These are phyloP conservation scores for Chaetomium sp. DNA, from an alignment of 2,329 filamentous ascomycete species.

Conservation along the genomic window DNA sequence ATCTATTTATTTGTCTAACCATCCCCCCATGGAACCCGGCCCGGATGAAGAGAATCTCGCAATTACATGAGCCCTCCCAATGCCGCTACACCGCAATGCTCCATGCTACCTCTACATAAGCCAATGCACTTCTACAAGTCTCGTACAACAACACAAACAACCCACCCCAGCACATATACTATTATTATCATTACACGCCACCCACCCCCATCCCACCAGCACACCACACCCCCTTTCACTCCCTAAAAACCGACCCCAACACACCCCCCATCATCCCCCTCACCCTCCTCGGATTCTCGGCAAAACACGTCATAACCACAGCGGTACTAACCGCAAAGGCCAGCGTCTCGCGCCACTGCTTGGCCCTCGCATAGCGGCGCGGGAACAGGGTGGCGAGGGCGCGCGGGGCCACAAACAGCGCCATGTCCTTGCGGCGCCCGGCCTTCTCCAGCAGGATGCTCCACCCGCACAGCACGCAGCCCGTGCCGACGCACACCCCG, in stretches of 20 bases:
- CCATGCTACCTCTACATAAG: neutral
- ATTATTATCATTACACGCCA: neutral
- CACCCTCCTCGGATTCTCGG: constrained; percentile 64
- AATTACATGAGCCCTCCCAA: neutral
- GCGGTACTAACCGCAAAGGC: constrained; percentile 69
- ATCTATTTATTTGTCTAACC: neutral
- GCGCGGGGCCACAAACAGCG: constrained; percentile 77
- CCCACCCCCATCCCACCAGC: neutral
- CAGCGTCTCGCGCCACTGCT: constrained; percentile 68
- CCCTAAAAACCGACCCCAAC: constrained; percentile 52
- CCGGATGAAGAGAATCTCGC: neutral
- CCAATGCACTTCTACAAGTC: neutral
- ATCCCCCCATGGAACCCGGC: neutral
- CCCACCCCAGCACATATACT: neutral
- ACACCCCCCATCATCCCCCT: constrained; percentile 69
- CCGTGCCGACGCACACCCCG: constrained; percentile 69
- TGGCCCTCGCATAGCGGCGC: constrained; percentile 62
- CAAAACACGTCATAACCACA: constrained; percentile 67
- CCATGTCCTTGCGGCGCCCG: constrained; percentile 70
- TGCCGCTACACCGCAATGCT: neutral
- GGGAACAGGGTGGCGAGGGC: constrained; percentile 76
- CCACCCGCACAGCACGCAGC: constrained; percentile 78
- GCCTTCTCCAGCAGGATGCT: constrained; percentile 73
- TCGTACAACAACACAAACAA: neutral
- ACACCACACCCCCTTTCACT: constrained; percentile 32